A percentile compares a stretch with the other conserved stretches of the same genome.
These are phyloP conservation scores for Phoma sp. DNA, from an alignment of 2,329 filamentous ascomycete species.

Conservation along the genomic window DNA sequence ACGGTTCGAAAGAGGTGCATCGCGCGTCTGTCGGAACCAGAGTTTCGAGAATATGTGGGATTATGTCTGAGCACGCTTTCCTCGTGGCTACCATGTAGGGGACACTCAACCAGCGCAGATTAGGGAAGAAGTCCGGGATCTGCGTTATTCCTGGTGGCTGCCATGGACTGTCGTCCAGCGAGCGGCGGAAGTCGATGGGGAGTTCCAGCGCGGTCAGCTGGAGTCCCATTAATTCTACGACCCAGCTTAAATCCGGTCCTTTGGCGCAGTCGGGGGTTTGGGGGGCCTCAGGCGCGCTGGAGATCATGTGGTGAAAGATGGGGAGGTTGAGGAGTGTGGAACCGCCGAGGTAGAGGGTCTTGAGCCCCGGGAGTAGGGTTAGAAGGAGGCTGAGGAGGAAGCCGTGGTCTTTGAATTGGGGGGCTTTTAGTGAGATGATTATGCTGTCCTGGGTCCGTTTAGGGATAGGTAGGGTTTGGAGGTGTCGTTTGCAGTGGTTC, in stretches of 20 bases:
- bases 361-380: not conserved
- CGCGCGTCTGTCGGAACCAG: slow-evolving; percentile 1
- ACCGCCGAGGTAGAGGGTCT: not conserved
- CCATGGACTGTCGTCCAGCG: not conserved
- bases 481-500: not conserved
- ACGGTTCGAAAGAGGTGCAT: not conserved
- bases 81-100: not conserved
- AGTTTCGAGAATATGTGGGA: not conserved
- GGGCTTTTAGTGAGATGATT: not conserved
- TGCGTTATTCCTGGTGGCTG: not conserved
- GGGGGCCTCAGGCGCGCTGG: not conserved
- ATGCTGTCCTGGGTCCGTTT: not conserved
- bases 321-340: slow-evolving; percentile 5
- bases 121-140: not conserved
- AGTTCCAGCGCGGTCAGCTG: not conserved
- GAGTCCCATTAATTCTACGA: not conserved
- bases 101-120: not conserved
- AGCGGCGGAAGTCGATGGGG: not conserved
- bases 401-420: not conserved
- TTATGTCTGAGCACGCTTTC: not conserved
- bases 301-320: not conserved
- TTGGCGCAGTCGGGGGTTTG: not conserved
- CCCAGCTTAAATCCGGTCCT: not conserved
- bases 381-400: not conserved
- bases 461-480: not conserved